Percentiles rank a stretch among this genome's conserved stretches.
Evolutionary conservation across 768 basidiomycete species (phyloP).

Genomic region (Trametes sanguinea): DNA sequence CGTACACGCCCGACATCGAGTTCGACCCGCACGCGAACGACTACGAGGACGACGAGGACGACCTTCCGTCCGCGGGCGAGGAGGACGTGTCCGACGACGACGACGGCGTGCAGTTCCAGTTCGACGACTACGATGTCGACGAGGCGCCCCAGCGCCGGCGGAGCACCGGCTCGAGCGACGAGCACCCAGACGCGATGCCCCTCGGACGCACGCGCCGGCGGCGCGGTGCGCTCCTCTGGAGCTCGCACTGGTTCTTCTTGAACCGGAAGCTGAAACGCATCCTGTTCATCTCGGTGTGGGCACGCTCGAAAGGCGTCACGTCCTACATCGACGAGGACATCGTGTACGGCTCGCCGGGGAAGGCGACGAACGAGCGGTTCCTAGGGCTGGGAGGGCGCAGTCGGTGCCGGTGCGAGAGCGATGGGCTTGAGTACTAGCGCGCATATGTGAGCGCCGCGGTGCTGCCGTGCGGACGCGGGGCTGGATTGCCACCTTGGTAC

Average conservation of each 20-base stretch:
- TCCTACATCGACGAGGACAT: conserved; percentile 45
- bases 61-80: conserved; percentile 63
- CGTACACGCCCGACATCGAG: conserved; percentile 90
- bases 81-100: conserved; percentile 64
- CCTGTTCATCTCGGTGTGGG: conserved; percentile 91
- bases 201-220: conserved; percentile 50
- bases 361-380: conserved; percentile 60
- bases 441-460: not conserved
- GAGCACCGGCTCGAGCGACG: conserved; percentile 33
- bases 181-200: conserved; percentile 26
- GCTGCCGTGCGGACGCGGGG: not conserved
- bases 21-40: conserved; percentile 92
- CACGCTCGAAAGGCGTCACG: conserved; percentile 64
- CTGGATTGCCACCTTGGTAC: not conserved
- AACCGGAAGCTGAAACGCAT: conserved; percentile 92
- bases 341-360: conserved; percentile 32
- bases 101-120: conserved; percentile 69
- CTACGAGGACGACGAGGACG: conserved; percentile 78
- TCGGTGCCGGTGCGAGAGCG: conserved; percentile 80
- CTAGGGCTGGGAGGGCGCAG: conserved; percentile 77
- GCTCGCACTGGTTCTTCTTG: conserved; percentile 95
- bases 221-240: conserved; percentile 88
- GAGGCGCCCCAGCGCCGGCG: conserved; percentile 39
- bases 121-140: conserved; percentile 80
- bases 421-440: conserved; percentile 56